Conservation (phyloP, 495 filamentous ascomycete species). For the Filosporella fistucella region DNA sequence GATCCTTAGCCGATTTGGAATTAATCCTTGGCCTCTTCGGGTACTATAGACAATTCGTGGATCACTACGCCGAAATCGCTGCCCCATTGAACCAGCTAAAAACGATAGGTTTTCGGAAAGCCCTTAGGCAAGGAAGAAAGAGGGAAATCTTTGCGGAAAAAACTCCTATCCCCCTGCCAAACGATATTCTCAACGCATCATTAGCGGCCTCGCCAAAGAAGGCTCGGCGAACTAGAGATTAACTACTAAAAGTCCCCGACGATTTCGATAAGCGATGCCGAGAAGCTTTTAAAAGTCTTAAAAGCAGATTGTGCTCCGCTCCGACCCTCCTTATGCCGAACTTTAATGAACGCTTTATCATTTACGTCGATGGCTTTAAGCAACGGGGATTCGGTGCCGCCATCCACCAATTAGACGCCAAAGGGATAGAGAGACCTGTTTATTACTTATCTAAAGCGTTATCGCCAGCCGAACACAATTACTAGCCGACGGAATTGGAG, state of each 20-base stretch:
- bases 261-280: background rate
- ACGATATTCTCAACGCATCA: background rate
- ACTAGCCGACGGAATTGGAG: background rate
- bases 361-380: background rate
- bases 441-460: background rate
- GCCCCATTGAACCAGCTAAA: background rate
- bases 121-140: background rate
- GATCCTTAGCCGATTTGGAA: background rate
- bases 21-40: background rate
- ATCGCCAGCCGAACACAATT: background rate
- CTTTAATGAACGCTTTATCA: slow-evolving; percentile 1
- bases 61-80: background rate
- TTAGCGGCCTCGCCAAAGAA: background rate
- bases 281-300: background rate
- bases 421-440: background rate
- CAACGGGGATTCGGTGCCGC: background rate
- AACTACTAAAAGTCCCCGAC: background rate
- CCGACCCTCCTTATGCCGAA: background rate
- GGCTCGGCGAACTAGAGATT: background rate
- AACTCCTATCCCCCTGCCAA: background rate
- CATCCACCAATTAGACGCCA: background rate
- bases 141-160: background rate
- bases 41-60: background rate
- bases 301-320: background rate
- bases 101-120: background rate